A percentile compares a stretch with the other conserved stretches of the same genome.
Evolutionary conservation across 2,329 filamentous ascomycete genomes (phyloP).

Genomic region (Fusarium sp.): DNA sequence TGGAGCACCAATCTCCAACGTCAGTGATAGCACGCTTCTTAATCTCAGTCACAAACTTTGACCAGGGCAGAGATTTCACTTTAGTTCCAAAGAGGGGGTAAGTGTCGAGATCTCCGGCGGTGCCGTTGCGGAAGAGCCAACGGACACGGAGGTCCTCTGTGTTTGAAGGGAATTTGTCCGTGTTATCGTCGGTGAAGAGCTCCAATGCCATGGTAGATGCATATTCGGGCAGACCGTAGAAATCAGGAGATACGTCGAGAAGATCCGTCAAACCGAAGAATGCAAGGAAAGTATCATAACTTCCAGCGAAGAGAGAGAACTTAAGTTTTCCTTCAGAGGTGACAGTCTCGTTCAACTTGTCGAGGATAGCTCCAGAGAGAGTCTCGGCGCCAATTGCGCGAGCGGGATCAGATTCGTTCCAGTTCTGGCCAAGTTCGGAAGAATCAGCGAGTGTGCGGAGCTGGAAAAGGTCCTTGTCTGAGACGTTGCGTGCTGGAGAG

Average conservation of each 20-base stretch:
- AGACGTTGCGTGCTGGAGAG: slow-evolving; percentile 46
- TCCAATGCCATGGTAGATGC: slow-evolving; percentile 52
- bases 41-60: slow-evolving; percentile 45
- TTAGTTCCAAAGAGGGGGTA: slow-evolving; percentile 48
- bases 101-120: slow-evolving; percentile 41
- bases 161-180: slow-evolving; percentile 42
- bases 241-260: slow-evolving; percentile 42
- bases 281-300: slow-evolving; percentile 52
- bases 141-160: slow-evolving; percentile 47
- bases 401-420: slow-evolving; percentile 44
- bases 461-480: slow-evolving; percentile 48
- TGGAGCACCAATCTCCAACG: slow-evolving; percentile 47
- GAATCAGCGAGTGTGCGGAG: slow-evolving; percentile 49
- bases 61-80: slow-evolving; percentile 46
- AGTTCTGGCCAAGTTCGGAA: slow-evolving; percentile 48
- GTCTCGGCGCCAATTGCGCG: slow-evolving; percentile 49
- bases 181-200: slow-evolving; percentile 43
- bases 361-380: slow-evolving; percentile 46
- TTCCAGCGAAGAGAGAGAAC: slow-evolving; percentile 49
- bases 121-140: slow-evolving; percentile 51
- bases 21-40: slow-evolving; percentile 44
- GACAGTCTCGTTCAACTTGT: slow-evolving; percentile 48
- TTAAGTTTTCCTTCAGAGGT: slow-evolving; percentile 46
- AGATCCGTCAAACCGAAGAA: slow-evolving; percentile 49
- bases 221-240: slow-evolving; percentile 50